These are phyloP conservation scores for Fusarium chaquense DNA, from an alignment of 2,329 filamentous ascomycete species.

Conservation along the genomic window DNA sequence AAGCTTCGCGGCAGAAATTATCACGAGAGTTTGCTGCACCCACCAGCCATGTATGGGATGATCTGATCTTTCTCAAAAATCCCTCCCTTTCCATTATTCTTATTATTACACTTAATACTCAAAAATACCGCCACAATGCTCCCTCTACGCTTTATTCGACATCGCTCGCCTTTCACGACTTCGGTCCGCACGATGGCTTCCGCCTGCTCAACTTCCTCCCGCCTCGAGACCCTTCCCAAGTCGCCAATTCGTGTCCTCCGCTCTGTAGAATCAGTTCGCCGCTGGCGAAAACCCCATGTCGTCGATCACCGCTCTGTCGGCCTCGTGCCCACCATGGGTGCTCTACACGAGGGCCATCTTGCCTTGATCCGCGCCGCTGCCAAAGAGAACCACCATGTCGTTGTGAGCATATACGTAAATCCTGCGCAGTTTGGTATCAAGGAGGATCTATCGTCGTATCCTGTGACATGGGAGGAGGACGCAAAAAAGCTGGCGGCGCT, in stretches of 20 bases:
- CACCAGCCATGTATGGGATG: slow-evolving; percentile 49
- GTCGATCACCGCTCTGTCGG: slow-evolving; percentile 79
- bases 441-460: slow-evolving; percentile 91
- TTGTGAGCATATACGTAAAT: slow-evolving; percentile 95
- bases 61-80: slow-evolving; percentile 14
- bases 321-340: slow-evolving; percentile 97
- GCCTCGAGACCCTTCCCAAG: slow-evolving; percentile 63
- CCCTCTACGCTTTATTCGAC: slow-evolving; percentile 36
- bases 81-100: not conserved
- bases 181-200: slow-evolving; percentile 42
- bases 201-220: slow-evolving; percentile 38
- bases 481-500: slow-evolving; percentile 73
- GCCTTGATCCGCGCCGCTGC: slow-evolving; percentile 88
- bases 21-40: slow-evolving; percentile 53
- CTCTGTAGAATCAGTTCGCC: slow-evolving; percentile 76
- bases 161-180: slow-evolving; percentile 27
- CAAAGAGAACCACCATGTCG: slow-evolving; percentile 83
- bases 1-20: slow-evolving; percentile 63
- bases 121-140: slow-evolving; percentile 25
- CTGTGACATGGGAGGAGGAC: slow-evolving; percentile 88
- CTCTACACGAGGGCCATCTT: slow-evolving; percentile 91
- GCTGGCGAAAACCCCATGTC: slow-evolving; percentile 75
- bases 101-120: not conserved
- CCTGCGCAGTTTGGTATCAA: slow-evolving; percentile 93
- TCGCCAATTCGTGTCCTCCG: slow-evolving; percentile 79